Evolutionary conservation across 352 stramenopile species (phyloP).

Genomic region (Pythium diclinum): DNA sequence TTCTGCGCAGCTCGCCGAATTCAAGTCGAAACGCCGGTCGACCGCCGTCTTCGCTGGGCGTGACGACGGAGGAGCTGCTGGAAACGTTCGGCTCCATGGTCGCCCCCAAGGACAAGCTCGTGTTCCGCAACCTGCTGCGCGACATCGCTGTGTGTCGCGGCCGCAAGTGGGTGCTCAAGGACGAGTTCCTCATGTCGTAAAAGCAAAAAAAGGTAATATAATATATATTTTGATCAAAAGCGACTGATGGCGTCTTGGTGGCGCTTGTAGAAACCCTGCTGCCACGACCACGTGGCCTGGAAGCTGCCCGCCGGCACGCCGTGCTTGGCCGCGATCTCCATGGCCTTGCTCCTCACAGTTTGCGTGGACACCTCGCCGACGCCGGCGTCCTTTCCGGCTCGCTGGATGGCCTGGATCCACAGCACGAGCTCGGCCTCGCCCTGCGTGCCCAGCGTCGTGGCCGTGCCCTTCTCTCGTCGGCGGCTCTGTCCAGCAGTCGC

Average conservation of each 20-base stretch:
- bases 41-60: conserved; percentile 39
- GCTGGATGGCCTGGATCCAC: conserved; percentile 31
- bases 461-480: conserved; percentile 35
- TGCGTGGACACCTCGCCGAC: conserved; percentile 23
- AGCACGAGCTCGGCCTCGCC: conserved; percentile 36
- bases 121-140: conserved; percentile 82
- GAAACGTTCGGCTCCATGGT: conserved; percentile 84
- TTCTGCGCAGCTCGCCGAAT: conserved; percentile 16
- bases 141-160: conserved; percentile 74
- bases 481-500: conserved; percentile 33
- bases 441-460: conserved; percentile 31
- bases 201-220: background rate
- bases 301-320: conserved; percentile 35
- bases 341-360: conserved; percentile 32
- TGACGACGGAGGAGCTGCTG: conserved; percentile 89
- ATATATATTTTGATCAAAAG: conserved; percentile 12
- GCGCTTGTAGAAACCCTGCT: conserved; percentile 40
- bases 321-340: conserved; percentile 38
- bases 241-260: conserved; percentile 29
- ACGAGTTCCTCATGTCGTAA: conserved; percentile 37
- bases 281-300: conserved; percentile 47
- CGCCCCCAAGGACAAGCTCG: conserved; percentile 83
- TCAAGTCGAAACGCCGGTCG: background rate
- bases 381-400: conserved; percentile 3
- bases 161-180: conserved; percentile 71